phyloP scores from a whole-genome alignment of 176 grass and related monocot species.

The Themeda triandra region DNA sequence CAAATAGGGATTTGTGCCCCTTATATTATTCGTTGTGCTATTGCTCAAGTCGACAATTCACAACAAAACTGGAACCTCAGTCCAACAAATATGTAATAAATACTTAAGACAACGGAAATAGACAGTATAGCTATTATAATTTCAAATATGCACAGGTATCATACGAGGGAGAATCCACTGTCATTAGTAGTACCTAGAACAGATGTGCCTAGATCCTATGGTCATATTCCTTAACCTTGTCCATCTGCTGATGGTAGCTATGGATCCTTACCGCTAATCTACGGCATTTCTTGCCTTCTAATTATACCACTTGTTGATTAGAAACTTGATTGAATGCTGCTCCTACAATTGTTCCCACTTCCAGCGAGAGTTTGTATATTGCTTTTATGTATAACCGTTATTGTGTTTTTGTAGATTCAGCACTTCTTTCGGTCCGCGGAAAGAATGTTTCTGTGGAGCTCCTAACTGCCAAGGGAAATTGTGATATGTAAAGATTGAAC shows the following conservation, averaged over 20 bases:
- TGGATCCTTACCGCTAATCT: background rate
- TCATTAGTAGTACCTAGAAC: background rate
- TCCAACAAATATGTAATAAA: too few relatives aligned
- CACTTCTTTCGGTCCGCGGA: conserved; percentile 28
- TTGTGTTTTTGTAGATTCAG: conserved; percentile 25
- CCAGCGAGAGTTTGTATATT: background rate
- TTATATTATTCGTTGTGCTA: too few relatives aligned
- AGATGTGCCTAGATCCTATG: background rate
- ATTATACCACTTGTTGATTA: conserved; percentile 9
- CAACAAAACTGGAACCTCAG: background rate
- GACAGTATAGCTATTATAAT: background rate
- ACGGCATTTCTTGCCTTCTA: background rate
- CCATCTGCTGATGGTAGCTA: background rate
- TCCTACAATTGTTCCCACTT: background rate
- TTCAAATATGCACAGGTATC: background rate
- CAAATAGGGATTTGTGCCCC: too few relatives aligned
- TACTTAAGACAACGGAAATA: background rate
- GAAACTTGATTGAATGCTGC: background rate
- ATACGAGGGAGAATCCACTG: background rate
- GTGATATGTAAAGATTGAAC: conserved; percentile 24
- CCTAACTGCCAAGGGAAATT: conserved; percentile 33
- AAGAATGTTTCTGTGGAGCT: conserved; percentile 32
- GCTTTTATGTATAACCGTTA: background rate
- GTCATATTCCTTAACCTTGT: background rate
- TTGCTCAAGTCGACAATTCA: background rate